phyloP scores from a whole-genome alignment of 2,329 filamentous ascomycete genomes.

The Phialophora chinensis region DNA sequence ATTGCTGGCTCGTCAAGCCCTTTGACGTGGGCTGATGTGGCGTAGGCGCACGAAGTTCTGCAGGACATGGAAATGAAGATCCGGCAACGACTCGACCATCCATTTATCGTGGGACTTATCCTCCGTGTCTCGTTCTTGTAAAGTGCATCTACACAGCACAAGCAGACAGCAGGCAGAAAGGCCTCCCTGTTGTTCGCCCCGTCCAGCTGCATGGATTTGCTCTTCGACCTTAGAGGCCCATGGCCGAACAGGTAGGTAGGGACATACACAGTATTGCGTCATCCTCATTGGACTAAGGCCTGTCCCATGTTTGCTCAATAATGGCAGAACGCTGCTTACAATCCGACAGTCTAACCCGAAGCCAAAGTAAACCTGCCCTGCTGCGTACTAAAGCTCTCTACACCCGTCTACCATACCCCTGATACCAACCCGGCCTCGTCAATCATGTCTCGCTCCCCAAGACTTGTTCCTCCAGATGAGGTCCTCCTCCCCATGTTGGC shows the following conservation, averaged over 20 bases:
- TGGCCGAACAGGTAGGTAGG: too few species aligned
- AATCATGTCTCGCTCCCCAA: background rate
- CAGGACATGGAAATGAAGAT: background rate
- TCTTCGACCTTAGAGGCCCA: too few species aligned
- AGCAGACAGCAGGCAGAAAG: background rate
- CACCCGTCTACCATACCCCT: background rate
- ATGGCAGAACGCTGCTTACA: too few species aligned
- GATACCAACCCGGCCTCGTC: too few species aligned
- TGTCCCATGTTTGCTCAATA: too few species aligned
- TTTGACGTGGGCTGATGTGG: slow-evolving; percentile 16
- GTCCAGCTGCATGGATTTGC: background rate
- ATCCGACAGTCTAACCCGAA: too few species aligned
- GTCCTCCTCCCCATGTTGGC: too few species aligned
- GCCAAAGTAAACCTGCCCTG: too few species aligned
- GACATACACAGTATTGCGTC: too few species aligned
- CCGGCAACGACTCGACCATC: background rate
- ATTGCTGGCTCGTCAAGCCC: background rate
- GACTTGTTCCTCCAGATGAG: too few species aligned
- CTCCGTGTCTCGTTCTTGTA: background rate
- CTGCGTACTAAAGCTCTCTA: background rate
- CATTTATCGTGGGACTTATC: background rate
- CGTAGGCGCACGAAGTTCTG: background rate
- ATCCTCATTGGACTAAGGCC: too few species aligned
- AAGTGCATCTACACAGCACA: too few species aligned
- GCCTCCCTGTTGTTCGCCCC: background rate